phyloP scores from a whole-genome alignment of 2,329 filamentous ascomycete species.

The Volutella citrinella region DNA sequence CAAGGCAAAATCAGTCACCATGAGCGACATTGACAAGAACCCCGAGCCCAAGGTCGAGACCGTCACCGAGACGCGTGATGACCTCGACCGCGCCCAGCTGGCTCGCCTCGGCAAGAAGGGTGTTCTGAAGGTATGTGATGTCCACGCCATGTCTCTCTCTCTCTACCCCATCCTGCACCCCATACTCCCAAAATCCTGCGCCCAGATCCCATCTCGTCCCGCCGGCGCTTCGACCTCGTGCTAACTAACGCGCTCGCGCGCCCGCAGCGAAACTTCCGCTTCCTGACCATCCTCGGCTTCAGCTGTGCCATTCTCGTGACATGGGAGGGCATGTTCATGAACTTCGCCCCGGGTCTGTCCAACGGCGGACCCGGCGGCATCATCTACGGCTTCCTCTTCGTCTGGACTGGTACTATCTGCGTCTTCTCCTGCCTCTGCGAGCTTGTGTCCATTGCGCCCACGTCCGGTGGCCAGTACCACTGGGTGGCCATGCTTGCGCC shows the following conservation, averaged over 20 bases:
- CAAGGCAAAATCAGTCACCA: too few relatives aligned
- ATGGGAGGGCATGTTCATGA: slow-evolving; percentile 26
- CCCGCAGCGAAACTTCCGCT: slow-evolving; percentile 23
- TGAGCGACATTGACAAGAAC: slow-evolving; percentile 9
- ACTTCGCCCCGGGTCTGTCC: slow-evolving; percentile 21
- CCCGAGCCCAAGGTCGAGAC: slow-evolving; percentile 7
- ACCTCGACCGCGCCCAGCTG: slow-evolving; percentile 19
- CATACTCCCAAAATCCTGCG: too few relatives aligned
- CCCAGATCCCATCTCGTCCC: too few relatives aligned
- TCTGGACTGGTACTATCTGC: slow-evolving; percentile 42
- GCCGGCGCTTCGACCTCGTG: too few relatives aligned
- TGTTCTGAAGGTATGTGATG: slow-evolving; percentile 20
- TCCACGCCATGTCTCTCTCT: too few relatives aligned
- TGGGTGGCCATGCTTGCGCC: too few relatives aligned
- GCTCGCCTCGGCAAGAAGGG: slow-evolving; percentile 19
- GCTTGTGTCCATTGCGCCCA: slow-evolving; percentile 21
- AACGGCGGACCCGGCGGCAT: slow-evolving; percentile 34
- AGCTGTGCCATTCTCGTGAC: slow-evolving; percentile 25
- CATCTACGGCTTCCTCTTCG: slow-evolving; percentile 50
- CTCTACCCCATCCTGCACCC: too few relatives aligned
- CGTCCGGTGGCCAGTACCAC: slow-evolving; percentile 20
- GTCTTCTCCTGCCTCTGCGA: slow-evolving; percentile 21
- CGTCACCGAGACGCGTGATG: slow-evolving; percentile 10
- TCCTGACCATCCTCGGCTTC: slow-evolving; percentile 23
- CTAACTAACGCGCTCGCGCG: too few relatives aligned